A percentile compares a stretch with the other conserved stretches of the same genome.
These are phyloP conservation scores for Neocucurbitaria cava DNA, from an alignment of 2,329 filamentous ascomycete species.

Conservation along the genomic window DNA sequence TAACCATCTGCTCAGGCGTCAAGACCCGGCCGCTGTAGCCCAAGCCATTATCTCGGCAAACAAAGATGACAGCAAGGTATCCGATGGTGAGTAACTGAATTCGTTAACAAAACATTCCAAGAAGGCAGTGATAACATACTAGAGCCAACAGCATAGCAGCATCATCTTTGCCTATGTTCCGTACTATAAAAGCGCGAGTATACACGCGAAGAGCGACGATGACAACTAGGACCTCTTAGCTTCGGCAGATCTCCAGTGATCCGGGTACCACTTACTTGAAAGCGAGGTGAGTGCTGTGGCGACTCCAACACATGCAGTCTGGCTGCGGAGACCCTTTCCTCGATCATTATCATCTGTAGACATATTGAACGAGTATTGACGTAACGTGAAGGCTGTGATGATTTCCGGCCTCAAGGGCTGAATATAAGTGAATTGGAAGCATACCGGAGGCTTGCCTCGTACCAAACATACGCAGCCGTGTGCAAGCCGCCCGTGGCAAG, in stretches of 20 bases:
- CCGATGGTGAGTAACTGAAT: slow-evolving; percentile 31
- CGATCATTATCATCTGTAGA: neutral
- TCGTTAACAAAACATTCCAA: slow-evolving; percentile 1
- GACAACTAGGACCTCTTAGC: slow-evolving; percentile 25
- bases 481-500: slow-evolving; percentile 1
- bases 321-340: slow-evolving; percentile 10
- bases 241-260: neutral
- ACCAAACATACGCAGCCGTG: neutral
- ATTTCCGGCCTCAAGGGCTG: neutral
- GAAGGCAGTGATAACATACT: slow-evolving; percentile 17
- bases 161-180: slow-evolving; percentile 40
- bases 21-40: slow-evolving; percentile 30
- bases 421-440: slow-evolving; percentile 3
- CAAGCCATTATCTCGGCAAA: slow-evolving; percentile 32
- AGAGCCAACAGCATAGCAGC: slow-evolving; percentile 35
- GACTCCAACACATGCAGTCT: slow-evolving; percentile 27
- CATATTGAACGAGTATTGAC: neutral
- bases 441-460: neutral
- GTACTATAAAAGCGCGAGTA: slow-evolving; percentile 26
- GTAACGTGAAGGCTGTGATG: neutral
- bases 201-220: slow-evolving; percentile 33
- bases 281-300: slow-evolving; percentile 29
- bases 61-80: slow-evolving; percentile 31
- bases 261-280: slow-evolving; percentile 20
- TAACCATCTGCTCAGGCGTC: slow-evolving; percentile 25